Conservation (phyloP, 1,284 basidiomycete species). For the Moniliella sp. region DNA sequence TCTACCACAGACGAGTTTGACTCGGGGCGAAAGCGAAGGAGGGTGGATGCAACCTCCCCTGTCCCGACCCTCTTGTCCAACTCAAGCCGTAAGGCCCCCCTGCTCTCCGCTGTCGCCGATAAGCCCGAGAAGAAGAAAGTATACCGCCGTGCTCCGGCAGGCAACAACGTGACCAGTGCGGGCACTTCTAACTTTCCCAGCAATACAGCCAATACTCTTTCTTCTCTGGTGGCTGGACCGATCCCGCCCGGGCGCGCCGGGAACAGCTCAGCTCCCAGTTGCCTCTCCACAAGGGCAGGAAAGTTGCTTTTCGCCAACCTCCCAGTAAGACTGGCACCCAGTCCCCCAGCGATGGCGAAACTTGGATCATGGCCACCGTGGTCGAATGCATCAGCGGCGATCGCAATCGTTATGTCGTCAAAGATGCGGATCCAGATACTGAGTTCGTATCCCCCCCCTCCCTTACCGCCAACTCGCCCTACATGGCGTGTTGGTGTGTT, state of each 20-base stretch:
- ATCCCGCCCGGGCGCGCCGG: constrained; percentile 8
- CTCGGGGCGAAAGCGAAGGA: constrained; percentile 2
- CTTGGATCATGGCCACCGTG: constrained; percentile 19
- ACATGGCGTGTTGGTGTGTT: not conserved
- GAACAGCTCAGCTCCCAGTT: constrained; percentile 8
- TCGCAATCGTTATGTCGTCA: constrained; percentile 11
- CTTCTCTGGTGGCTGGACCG: constrained; percentile 1
- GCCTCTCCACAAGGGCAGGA: constrained; percentile 10
- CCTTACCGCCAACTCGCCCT: not conserved
- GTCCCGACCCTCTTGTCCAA: constrained; percentile 1
- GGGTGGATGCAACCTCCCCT: constrained; percentile 1
- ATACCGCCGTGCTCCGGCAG: too few species aligned
- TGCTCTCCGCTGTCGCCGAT: not conserved
- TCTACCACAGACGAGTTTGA: not conserved
- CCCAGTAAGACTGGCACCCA: constrained; percentile 1
- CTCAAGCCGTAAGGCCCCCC: not conserved
- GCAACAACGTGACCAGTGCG: not conserved
- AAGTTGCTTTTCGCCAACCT: constrained; percentile 17
- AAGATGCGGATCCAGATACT: constrained; percentile 10
- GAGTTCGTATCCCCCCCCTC: not conserved
- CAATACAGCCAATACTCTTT: not conserved
- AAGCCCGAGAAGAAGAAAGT: not conserved
- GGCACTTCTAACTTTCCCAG: not conserved
- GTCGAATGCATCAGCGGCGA: constrained; percentile 17
- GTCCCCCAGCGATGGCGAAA: constrained; percentile 12